Conservation (phyloP, 1,139 yeast species). For the Magnusiomyces tetraspermus region DNA sequence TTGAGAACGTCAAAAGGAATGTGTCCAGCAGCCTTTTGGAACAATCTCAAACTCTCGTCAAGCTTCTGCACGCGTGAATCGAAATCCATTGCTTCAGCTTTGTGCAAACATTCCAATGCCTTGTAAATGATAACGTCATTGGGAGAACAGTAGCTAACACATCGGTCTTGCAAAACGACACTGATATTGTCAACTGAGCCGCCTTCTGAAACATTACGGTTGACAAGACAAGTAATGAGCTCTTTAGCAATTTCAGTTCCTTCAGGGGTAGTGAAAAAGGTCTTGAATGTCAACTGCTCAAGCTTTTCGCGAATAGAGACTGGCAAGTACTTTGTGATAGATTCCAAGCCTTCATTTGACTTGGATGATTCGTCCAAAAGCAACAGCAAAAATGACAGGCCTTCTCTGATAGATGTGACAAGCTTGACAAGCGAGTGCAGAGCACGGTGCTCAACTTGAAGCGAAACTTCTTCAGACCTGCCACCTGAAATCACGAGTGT, state of each 20-base stretch:
- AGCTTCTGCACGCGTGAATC: constrained; percentile 65
- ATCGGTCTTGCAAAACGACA: constrained; percentile 76
- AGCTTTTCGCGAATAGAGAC: constrained; percentile 59
- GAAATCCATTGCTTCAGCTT: constrained; percentile 53
- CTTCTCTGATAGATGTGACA: constrained; percentile 75
- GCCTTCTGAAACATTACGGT: constrained; percentile 82
- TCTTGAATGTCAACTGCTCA: constrained; percentile 58
- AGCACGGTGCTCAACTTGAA: constrained; percentile 89
- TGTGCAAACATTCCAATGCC: constrained; percentile 83
- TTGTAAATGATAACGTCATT: constrained; percentile 90
- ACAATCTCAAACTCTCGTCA: constrained; percentile 61
- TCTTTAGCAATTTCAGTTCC: constrained; percentile 74
- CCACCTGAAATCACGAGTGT: constrained; percentile 20
- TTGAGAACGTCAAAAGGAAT: constrained; percentile 71
- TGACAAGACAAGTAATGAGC: constrained; percentile 77
- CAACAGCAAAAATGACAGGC: constrained; percentile 75
- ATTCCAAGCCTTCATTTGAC: constrained; percentile 40
- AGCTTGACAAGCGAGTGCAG: constrained; percentile 69
- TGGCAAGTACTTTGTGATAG: constrained; percentile 61
- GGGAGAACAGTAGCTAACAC: constrained; percentile 91
- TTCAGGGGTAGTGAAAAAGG: constrained; percentile 56
- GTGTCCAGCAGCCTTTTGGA: constrained; percentile 72
- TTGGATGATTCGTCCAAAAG: constrained; percentile 61
- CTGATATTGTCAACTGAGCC: constrained; percentile 89
- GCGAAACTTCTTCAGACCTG: constrained; percentile 48